Percentiles rank a stretch among this genome's conserved stretches.
These are phyloP conservation scores for Quercus cerris DNA, from an alignment of 306 rosid genomes.

Conservation along the genomic window DNA sequence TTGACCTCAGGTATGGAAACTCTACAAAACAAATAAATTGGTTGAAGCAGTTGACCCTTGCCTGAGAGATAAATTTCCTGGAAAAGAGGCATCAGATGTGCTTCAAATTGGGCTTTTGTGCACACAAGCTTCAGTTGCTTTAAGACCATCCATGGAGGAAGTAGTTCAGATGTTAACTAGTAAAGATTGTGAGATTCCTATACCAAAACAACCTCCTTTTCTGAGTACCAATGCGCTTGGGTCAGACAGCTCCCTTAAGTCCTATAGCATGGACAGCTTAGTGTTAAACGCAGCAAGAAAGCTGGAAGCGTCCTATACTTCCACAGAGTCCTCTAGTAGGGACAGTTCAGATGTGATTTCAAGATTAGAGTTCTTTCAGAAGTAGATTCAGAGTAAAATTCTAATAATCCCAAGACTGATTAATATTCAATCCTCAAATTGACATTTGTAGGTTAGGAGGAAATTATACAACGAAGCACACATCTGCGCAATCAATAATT, in stretches of 20 bases:
- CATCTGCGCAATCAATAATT: too few relatives aligned
- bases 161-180: conserved; percentile 54
- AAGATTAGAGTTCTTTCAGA: conserved; percentile 26
- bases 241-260: conserved; percentile 35
- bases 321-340: conserved; percentile 39
- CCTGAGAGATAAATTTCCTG: conserved; percentile 48
- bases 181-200: conserved; percentile 36
- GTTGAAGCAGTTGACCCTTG: conserved; percentile 54
- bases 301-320: conserved; percentile 39
- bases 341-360: conserved; percentile 40
- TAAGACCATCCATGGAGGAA: conserved; percentile 67
- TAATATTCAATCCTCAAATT: background rate
- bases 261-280: conserved; percentile 46
- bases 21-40: conserved; percentile 38
- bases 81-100: conserved; percentile 41
- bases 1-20: conserved; percentile 66
- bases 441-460: background rate
- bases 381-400: conserved; percentile 17
- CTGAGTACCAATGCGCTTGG: conserved; percentile 41
- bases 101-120: conserved; percentile 75
- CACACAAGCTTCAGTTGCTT: conserved; percentile 70
- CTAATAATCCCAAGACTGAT: background rate
- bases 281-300: conserved; percentile 44
- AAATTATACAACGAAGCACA: background rate
- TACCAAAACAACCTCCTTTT: conserved; percentile 78